Evolutionary conservation across 495 filamentous ascomycete genomes (phyloP), one percentile per base, ranked within the genome.

Genomic region (Glonium stellatum): DNA sequence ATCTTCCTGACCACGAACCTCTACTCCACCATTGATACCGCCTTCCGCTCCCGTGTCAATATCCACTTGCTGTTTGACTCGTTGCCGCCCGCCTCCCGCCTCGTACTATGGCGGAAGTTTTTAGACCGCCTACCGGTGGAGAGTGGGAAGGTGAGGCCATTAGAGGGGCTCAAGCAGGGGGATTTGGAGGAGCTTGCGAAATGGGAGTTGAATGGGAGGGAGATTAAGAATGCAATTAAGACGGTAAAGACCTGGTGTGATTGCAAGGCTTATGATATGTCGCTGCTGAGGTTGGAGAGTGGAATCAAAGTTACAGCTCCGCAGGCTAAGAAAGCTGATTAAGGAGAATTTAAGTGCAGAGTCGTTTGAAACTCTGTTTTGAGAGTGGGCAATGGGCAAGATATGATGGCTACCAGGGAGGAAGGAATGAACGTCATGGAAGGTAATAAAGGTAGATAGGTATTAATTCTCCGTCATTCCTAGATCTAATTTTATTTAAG

Each of bases 151-250:
- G 55, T 1, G 67, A 76, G 37, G 59, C 27, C 27, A 6, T 31
- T 31, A 64, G 53, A 54, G 58, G 10, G 44, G 66, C 13, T 61
- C 69, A 13, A 76, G 19, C n/a, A 13, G 18, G 31, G n/a, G 69
- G 0, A 67, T 77, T 31, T 77, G 70, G 60, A 58, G 68, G 44
- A 67, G 35, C 68, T 86, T 27, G 74, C 73, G 0, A 55, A 61
- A 1, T 64, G 72, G 48, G 59, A 77, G 46, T 68, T 86, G 69
- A 86, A 86, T 62, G 83, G 83, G 0, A 66, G 82, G 42, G 78
- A 86, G 69, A 86, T 86, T 59, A 82, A 83, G 65, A 87, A 84
- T 67, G 73, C 78, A 0, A 71, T 86, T 19, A 83, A 82, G 64
- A 84, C 76, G 1, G 80, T 69, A 70, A 27, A 31, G 27, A 31